Evolutionary conservation across 83 land plant species (phyloP).

Genomic region (Thuja plicata): DNA sequence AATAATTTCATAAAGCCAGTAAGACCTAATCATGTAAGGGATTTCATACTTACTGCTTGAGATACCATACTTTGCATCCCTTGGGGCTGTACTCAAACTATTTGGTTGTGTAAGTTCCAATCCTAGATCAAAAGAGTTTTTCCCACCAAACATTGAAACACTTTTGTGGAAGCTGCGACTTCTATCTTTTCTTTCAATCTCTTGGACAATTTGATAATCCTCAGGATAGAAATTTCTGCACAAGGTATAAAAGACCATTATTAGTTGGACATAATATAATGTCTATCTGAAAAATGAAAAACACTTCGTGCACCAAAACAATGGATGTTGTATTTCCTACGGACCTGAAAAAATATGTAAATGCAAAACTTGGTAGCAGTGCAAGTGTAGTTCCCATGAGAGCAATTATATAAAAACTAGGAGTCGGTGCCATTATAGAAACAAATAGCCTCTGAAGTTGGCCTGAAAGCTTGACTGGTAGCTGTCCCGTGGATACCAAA

Average conservation of each 20-base stretch:
- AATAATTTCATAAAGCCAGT: too few relatives aligned
- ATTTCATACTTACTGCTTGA: background rate
- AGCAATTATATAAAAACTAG: slow-evolving; percentile 29
- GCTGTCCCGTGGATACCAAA: slow-evolving; percentile 28
- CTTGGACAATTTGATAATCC: slow-evolving; percentile 20
- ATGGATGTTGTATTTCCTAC: background rate
- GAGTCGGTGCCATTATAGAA: slow-evolving; percentile 25
- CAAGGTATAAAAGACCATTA: background rate
- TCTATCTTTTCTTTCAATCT: slow-evolving; percentile 1
- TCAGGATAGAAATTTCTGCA: slow-evolving; percentile 2
- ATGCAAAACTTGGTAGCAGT: slow-evolving; percentile 33
- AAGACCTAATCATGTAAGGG: too few relatives aligned
- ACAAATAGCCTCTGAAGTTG: slow-evolving; percentile 24
- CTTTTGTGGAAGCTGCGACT: background rate
- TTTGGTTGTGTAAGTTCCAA: background rate
- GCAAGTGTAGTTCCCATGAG: slow-evolving; percentile 28
- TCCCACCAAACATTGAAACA: background rate
- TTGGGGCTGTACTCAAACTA: background rate
- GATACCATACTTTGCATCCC: background rate
- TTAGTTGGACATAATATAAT: background rate
- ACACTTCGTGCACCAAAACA: background rate
- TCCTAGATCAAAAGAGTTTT: background rate
- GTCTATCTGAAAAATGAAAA: background rate
- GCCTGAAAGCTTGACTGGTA: slow-evolving; percentile 22
- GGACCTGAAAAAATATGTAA: slow-evolving; percentile 26